phyloP scores from a whole-genome alignment of 345 rosid species.

The Carallia pectinifolia region DNA sequence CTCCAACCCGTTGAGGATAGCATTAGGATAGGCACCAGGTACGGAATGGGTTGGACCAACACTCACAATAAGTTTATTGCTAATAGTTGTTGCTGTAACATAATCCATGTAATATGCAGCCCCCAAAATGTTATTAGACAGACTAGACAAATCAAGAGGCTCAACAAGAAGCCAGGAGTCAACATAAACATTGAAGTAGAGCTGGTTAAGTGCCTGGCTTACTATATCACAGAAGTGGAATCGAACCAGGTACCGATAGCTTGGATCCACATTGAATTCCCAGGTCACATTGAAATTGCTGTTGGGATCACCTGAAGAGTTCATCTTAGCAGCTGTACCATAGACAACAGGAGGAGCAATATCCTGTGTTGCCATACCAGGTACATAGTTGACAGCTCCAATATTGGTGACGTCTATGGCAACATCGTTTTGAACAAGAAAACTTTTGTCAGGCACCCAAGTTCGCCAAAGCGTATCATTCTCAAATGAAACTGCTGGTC shows the following conservation, averaged over 20 bases:
- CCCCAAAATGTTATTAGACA: constrained; percentile 28
- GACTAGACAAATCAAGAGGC: constrained; percentile 52
- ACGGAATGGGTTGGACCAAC: constrained; percentile 21
- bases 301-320: constrained; percentile 42
- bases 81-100: constrained; percentile 34
- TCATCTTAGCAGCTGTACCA: constrained; percentile 65
- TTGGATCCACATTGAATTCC: constrained; percentile 62
- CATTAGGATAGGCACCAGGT: constrained; percentile 17
- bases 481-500: constrained; percentile 43
- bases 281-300: constrained; percentile 80
- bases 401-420: constrained; percentile 41
- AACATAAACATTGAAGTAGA: constrained; percentile 71
- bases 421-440: constrained; percentile 34
- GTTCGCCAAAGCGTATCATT: constrained; percentile 75
- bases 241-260: constrained; percentile 69
- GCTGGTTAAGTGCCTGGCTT: constrained; percentile 45
- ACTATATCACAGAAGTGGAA: constrained; percentile 86
- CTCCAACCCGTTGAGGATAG: constrained; percentile 37
- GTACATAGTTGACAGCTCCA: constrained; percentile 46
- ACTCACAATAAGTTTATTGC: constrained; percentile 50
- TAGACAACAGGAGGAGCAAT: constrained; percentile 69
- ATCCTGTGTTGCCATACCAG: constrained; percentile 47
- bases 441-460: constrained; percentile 68
- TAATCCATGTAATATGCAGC: constrained; percentile 54
- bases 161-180: constrained; percentile 43